Base-by-base conservation (phyloP, 768 basidiomycete species). In the Trametes villosa region DNA sequence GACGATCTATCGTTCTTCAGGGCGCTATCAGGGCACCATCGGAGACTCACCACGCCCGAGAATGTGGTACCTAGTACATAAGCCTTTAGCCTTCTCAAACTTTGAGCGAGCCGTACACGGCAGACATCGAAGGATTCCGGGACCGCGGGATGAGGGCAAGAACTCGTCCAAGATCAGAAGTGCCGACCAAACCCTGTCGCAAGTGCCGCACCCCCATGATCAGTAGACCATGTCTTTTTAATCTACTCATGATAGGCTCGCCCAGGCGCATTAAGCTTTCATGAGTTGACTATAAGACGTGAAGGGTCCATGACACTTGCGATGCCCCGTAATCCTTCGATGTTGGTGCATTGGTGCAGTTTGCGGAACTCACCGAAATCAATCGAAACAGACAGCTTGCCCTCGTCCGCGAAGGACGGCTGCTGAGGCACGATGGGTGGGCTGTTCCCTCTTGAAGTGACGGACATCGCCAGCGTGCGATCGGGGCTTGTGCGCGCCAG, bases 311-410 rank as follows among this genome's bases (percentile, higher is more conserved):
- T n/a, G n/a, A n/a, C n/a, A n/a, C n/a, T n/a, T n/a, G n/a, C n/a
- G n/a, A n/a, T n/a, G n/a, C n/a, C n/a, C n/a, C n/a, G n/a, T n/a
- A n/a, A n/a, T n/a, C n/a, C n/a, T n/a, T n/a, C n/a, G n/a, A n/a
- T n/a, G n/a, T n/a, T n/a, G n/a, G n/a, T n/a, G n/a, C n/a, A n/a
- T n/a, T n/a, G n/a, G n/a, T 17, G 38, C 31, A n/a, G 18, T 15
- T 8, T 27, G 45, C 7, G 46, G 17, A 36, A 73, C 81, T 60
- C 64, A 89, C 90, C 91, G 67, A 92, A 92, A 74, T 93, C 91
- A 62, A 93, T 92, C 4, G 91, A 85, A 20, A 93, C 79, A 12
- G 89, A 91, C 76, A 93, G 79, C 70, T 87, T 91, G n/a, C 89
- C 88, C 70, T 92, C 90, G 65, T 91, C 82, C 18, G 53, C 52